Percentiles rank a stretch among this genome's conserved stretches.
These are phyloP conservation scores for Rhizopogon vesiculosus DNA, from an alignment of 768 basidiomycete species.

Conservation along the genomic window DNA sequence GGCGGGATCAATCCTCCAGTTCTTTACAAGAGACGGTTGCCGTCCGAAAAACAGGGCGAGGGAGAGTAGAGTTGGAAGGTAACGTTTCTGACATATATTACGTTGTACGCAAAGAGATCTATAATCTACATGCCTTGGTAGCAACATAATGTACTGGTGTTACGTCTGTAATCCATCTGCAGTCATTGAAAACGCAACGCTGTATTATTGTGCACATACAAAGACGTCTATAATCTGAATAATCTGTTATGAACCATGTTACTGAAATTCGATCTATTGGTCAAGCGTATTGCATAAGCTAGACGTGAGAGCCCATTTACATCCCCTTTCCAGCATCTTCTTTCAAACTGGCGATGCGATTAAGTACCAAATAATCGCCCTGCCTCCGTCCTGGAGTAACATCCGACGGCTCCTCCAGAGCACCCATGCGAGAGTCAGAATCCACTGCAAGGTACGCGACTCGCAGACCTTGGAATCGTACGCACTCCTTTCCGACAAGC, in stretches of 20 bases:
- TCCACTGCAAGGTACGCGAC: conserved; percentile 95
- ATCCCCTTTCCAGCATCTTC: conserved; percentile 80
- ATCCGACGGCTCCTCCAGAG: conserved; percentile 51
- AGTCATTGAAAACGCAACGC: background rate
- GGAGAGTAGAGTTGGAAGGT: conserved; percentile 87
- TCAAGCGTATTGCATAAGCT: background rate
- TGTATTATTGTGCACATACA: background rate
- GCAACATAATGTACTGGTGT: conserved; percentile 40
- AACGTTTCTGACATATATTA: conserved; percentile 87
- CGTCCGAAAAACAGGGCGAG: conserved; percentile 82
- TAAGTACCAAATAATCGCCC: conserved; percentile 81
- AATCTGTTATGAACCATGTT: background rate
- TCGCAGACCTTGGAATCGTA: conserved; percentile 95
- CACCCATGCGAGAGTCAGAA: conserved; percentile 70
- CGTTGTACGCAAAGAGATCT: conserved; percentile 83
- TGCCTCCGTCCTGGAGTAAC: conserved; percentile 41
- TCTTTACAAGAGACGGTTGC: conserved; percentile 68
- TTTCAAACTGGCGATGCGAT: conserved; percentile 91
- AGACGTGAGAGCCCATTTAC: conserved; percentile 4
- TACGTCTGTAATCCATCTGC: conserved; percentile 7
- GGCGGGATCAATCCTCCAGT: conserved; percentile 36
- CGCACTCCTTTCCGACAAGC: conserved; percentile 84
- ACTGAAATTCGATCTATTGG: background rate
- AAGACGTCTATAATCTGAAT: background rate
- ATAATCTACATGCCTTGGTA: conserved; percentile 85